phyloP scores from a whole-genome alignment of 164 flowering plant species.

The Taxillus chinensis region DNA sequence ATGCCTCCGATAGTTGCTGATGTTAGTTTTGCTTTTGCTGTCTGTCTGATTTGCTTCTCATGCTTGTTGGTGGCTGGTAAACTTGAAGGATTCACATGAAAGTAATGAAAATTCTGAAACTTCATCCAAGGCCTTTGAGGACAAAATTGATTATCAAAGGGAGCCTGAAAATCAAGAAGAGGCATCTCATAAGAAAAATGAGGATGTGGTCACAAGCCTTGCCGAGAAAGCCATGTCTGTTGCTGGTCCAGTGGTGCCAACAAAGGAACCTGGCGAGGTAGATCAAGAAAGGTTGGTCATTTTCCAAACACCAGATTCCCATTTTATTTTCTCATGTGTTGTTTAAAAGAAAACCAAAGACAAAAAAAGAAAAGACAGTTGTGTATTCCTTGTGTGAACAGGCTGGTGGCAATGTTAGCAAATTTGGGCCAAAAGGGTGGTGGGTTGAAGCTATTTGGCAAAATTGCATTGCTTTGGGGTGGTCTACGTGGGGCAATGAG shows the following conservation, averaged over 20 bases:
- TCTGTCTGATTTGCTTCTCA: neutral
- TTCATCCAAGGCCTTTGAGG: conserved; percentile 21
- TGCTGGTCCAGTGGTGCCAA: conserved; percentile 97
- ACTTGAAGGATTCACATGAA: conserved; percentile 9
- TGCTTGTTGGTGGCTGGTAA: neutral
- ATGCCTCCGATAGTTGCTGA: neutral
- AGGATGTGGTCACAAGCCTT: conserved; percentile 56
- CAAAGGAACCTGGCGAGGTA: conserved; percentile 76
- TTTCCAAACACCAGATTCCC: neutral
- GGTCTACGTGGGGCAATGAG: conserved; percentile 97
- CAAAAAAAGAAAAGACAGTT: too few relatives aligned
- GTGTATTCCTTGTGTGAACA: conserved; percentile 17
- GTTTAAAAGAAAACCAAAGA: neutral
- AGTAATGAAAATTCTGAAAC: conserved; percentile 21
- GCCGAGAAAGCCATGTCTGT: conserved; percentile 98
- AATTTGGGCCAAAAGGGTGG: conserved; percentile 90
- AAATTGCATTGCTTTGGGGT: conserved; percentile 93
- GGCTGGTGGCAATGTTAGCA: conserved; percentile 79
- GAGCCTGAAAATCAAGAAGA: conserved; percentile 29
- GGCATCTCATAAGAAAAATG: conserved; percentile 23
- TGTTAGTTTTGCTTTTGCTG: neutral
- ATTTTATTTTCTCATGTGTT: neutral
- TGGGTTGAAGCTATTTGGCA: conserved; percentile 63
- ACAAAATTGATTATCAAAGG: conserved; percentile 20
- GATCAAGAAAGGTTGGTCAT: conserved; percentile 80